phyloP scores from a whole-genome alignment of 495 filamentous ascomycete species.

The Alectoria sarmentosa region DNA sequence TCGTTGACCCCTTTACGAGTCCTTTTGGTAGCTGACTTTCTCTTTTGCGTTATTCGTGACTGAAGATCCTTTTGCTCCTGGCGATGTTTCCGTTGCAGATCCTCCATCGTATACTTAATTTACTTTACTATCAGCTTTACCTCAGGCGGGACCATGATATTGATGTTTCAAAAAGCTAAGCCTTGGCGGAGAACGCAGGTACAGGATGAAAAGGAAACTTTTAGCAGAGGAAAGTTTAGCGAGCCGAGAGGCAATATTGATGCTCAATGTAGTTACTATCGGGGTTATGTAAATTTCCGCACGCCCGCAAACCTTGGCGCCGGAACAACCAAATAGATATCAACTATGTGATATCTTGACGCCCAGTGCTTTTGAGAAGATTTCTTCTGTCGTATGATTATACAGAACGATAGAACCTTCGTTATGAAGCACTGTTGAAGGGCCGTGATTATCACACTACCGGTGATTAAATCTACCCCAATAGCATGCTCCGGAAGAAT shows the following conservation, averaged over 20 bases:
- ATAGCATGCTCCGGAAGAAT: background rate
- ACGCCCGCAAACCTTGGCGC: too few species aligned
- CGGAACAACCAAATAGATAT: too few species aligned
- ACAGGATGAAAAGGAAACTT: background rate
- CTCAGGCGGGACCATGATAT: too few species aligned
- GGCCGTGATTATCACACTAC: too few species aligned
- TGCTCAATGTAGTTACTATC: too few species aligned
- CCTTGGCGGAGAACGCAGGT: background rate
- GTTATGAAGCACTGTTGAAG: background rate
- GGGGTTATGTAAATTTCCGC: background rate
- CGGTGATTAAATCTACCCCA: too few species aligned
- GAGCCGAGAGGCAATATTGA: too few species aligned
- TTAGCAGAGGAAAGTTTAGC: background rate
- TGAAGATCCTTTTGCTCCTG: slow-evolving; percentile 87
- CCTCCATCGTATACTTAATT: slow-evolving; percentile 48
- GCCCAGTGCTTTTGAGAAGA: too few species aligned
- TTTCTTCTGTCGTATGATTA: too few species aligned
- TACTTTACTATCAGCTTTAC: background rate
- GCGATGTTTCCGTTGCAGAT: slow-evolving; percentile 68
- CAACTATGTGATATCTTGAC: background rate
- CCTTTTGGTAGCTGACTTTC: slow-evolving; percentile 93
- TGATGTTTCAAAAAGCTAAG: background rate
- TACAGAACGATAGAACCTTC: too few species aligned
- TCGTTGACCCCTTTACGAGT: slow-evolving; percentile 83
- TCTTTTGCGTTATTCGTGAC: slow-evolving; percentile 80